Evolutionary conservation across 805 yeast genomes (phyloP).

Genomic region (Lipomyces japonicus): DNA sequence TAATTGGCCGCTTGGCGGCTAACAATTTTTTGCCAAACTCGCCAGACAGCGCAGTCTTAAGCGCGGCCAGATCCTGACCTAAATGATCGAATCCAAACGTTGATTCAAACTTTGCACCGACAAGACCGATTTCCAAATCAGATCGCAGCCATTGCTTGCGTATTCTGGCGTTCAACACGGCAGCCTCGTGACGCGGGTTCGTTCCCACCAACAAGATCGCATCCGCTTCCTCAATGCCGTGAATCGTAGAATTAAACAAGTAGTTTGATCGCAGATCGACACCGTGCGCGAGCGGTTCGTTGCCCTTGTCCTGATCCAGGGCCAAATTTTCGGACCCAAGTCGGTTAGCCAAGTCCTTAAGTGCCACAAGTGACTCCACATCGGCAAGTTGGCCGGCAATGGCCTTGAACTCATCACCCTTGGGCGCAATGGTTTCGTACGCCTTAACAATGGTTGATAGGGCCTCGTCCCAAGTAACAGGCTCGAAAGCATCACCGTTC

Average conservation of each 20-base stretch:
- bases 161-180: constrained; percentile 78
- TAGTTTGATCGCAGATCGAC: constrained; percentile 74
- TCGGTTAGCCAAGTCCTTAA: constrained; percentile 72
- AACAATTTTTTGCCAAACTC: constrained; percentile 64
- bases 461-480: constrained; percentile 86
- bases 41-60: constrained; percentile 60
- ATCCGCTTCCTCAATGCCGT: constrained; percentile 79
- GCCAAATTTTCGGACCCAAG: constrained; percentile 79
- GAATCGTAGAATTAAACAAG: constrained; percentile 72
- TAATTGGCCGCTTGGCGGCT: constrained; percentile 67
- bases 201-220: constrained; percentile 77
- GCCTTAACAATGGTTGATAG: constrained; percentile 65
- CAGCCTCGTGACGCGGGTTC: constrained; percentile 86
- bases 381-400: constrained; percentile 78
- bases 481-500: constrained; percentile 60
- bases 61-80: constrained; percentile 57
- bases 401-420: constrained; percentile 71
- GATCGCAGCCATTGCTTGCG: constrained; percentile 75
- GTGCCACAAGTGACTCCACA: constrained; percentile 75
- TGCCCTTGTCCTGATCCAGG: constrained; percentile 57
- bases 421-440: constrained; percentile 52
- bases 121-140: constrained; percentile 59
- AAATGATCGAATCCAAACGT: constrained; percentile 64
- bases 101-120: constrained; percentile 75
- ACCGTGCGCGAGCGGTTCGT: constrained; percentile 59